Conservation (phyloP, 2,329 filamentous ascomycete species). For the Polytolypa hystricis region DNA sequence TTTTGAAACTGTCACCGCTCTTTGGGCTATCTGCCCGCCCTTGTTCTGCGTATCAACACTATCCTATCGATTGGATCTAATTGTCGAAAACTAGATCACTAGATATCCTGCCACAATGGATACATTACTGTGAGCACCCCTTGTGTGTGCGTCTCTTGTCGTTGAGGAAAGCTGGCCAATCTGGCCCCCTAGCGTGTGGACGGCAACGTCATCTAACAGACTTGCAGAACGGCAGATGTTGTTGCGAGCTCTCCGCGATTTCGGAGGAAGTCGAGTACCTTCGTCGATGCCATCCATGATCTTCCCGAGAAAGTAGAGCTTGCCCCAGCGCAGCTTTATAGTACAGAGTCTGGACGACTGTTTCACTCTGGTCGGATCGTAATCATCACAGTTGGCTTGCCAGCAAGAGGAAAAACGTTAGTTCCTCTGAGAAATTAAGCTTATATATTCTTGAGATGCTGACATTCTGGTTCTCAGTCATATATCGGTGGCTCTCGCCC, state of each 20-base stretch:
- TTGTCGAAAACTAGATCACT: too few relatives aligned
- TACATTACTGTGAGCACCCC: constrained; percentile 35
- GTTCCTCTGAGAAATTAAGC: constrained; percentile 21
- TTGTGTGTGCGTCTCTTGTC: too few relatives aligned
- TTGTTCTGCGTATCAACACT: too few relatives aligned
- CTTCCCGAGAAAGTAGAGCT: constrained; percentile 70
- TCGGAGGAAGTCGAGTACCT: constrained; percentile 85
- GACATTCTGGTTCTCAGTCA: constrained; percentile 45
- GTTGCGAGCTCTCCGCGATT: constrained; percentile 84
- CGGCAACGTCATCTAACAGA: constrained; percentile 8
- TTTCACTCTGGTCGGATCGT: constrained; percentile 97
- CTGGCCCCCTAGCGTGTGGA: neutral
- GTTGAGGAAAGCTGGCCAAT: too few relatives aligned
- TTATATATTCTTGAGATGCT: constrained; percentile 5
- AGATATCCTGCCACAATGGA: too few relatives aligned
- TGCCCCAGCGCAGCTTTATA: constrained; percentile 94
- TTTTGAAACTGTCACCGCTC: too few relatives aligned
- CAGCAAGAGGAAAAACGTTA: constrained; percentile 88
- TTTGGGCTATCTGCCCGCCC: too few relatives aligned
- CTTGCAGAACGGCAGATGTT: constrained; percentile 69
- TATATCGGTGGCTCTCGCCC: constrained; percentile 86
- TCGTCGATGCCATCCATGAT: constrained; percentile 95
- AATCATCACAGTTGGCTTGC: constrained; percentile 91
- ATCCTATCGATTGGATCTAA: too few relatives aligned
- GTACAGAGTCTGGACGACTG: constrained; percentile 89